Evolutionary conservation across 2,329 filamentous ascomycete species (phyloP), one percentile per base, ranked within the genome.

Genomic region (Taxawa tesnikishii): DNA sequence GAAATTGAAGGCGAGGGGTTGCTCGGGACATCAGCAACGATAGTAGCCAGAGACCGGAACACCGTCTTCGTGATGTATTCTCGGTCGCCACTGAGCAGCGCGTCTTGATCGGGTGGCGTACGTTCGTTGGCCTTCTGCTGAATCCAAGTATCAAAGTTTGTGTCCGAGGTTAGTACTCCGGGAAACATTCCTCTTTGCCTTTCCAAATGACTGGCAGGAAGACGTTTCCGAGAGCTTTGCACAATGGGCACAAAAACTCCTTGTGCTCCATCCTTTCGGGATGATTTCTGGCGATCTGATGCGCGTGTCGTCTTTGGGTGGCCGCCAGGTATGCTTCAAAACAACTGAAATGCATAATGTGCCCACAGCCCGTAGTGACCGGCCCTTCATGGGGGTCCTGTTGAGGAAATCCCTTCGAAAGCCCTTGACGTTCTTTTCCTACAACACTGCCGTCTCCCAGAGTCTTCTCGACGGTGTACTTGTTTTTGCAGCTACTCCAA

Each of bases 281-380:
- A 46, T 96, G 90, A 46, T 94, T 83, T 10, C 90, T 73, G 6
- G 90, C 87, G 54, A 98, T 94, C 53, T 98, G 90, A 47, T 90
- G 83, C 13, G 73, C 73, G 51, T 98, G 92, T 24, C 90, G 74
- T 38, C 87, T 72, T 32, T 78, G 68, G 1, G 84, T 93, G 4
- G 88, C 84, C 28, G 82, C 74, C 42, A 83, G 80, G 50, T 96
- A 98, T 25, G 81, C 73, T 48, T 94, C 85, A 51, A 98, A 98
- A 58, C 90, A 98, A 44, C 73, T 76, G 53, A 83, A 96, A 55
- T 98, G 90, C 90, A 98, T 98, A 49, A 98, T 92, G 54, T 98
- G 90, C 3, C 90, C 90, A 55, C 90, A 98, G 7, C 88, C 84
- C 21, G 82, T 83, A 8, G 87, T 83, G 2, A 96, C 79, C 1